Base-by-base conservation (phyloP, 2,329 filamentous ascomycete genomes). In the Aspergillus sp. region DNA sequence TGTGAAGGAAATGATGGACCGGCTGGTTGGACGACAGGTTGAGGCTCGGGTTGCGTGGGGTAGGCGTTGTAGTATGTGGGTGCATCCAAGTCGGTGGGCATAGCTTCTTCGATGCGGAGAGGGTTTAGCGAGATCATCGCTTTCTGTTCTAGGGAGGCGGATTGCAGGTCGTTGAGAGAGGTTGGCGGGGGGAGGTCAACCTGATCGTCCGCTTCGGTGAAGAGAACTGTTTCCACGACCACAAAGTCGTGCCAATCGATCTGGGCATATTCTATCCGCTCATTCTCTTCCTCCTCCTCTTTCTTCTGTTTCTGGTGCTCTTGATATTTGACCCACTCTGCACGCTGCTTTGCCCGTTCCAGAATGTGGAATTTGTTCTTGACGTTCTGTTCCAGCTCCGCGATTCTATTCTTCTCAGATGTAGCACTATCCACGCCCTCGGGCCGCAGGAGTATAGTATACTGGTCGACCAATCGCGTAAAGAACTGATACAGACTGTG, bases 181-280 rank as follows among this genome's bases (percentile, higher is more conserved):
- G 92, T 95, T 1, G 95, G 95, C 1, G 93, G 90, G 34, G 94
- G 93, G 11, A 99, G 87, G 66, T 95, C 90, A 43, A 89, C 87
- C 65, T 91, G 86, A 68, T 97, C 93, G 75, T 99, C 95, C 45
- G 87, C 86, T 68, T 97, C 93, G 61, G 88, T 93, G 77, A 99
- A 99, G 17, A 92, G 84, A 57, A 99, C 93, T 0, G 93, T 97
- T 78, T 97, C 95, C 49, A 97, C 93, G 22, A 99, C 91, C 38
- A 94, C 89, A 71, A 99, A 99, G 74, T 98, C 94, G 73, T 96
- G 92, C 95, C 95, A 99, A 77, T 99, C 95, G 65, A 99, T 95
- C 70, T 95, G 90, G 1, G 91, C 90, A 76, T 95, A 90, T 57
- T 85, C 84, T 54, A 88, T 80, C 71, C 89, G 89, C 76, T 97